Base-by-base conservation (phyloP, 2,329 filamentous ascomycete genomes). In the Escovopsis weberi region DNA sequence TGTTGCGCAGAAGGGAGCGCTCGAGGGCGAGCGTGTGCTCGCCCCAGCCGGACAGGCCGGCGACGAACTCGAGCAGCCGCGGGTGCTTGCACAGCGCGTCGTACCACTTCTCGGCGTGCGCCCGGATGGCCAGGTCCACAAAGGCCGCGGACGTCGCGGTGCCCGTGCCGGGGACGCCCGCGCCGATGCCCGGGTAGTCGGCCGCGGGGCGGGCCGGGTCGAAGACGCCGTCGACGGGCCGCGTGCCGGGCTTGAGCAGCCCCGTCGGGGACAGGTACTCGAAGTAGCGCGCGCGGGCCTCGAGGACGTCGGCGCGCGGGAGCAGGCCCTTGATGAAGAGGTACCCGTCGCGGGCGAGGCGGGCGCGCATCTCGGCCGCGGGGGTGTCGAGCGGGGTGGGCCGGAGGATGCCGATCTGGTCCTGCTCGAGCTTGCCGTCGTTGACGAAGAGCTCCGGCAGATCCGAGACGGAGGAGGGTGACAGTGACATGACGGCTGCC, bases 311-410 rank as follows among this genome's bases (percentile, higher is more conserved):
- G 2, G 60, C 55, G 3, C 67, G 66, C 0, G 73, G 73, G 2
- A 78, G 55, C 0, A 78, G 53, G 1, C 66, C 64, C 48, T 76
- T 77, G 2, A 78, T 43, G 42, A 72, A 71, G 26, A 78, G 53
- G 48, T 77, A 76, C 19, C 72, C 72, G 38, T 77, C 65, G 4
- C 19, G 36, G 6, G 30, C 19, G 42, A 52, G 54, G 2, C 48
- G 64, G 4, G 53, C 50, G n/a, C 62, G 62, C 2, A 75, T 59
- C 36, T 71, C 67, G 33, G 68, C 61, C 8, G 74, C 45, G 0
- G 71, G 67, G 10, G 66, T 57, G 28, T 19, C 23, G n/a, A 30
- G 23, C 7, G 37, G 11, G 15, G 37, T 26, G n/a, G 37, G 37
- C 7, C 9, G 15, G 8, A 38, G 26, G 11, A 38, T n/a, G 2